Evolutionary conservation across 1,284 basidiomycete species (phyloP).

Genomic region (Cryptococcus deneoformans): DNA sequence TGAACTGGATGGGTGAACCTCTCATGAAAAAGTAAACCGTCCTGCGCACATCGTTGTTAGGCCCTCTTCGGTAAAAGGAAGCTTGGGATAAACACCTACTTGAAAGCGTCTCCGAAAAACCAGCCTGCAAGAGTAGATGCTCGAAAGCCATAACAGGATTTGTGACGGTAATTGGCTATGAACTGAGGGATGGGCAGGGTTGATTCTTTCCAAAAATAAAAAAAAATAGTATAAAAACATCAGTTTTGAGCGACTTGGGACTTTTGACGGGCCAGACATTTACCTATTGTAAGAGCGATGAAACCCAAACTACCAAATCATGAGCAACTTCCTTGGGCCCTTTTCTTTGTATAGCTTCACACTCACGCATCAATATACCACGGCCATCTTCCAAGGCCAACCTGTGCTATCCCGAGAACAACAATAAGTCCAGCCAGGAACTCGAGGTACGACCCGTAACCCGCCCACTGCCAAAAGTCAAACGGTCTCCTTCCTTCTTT

Average conservation of each 20-base stretch:
- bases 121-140: conserved; percentile 51
- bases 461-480: conserved; percentile 53
- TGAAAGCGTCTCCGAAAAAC: conserved; percentile 23
- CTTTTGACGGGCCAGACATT: neutral
- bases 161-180: conserved; percentile 51
- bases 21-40: conserved; percentile 52
- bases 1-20: conserved; percentile 52
- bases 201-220: conserved; percentile 39
- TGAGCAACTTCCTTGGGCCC: neutral
- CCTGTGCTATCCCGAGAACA: conserved; percentile 42
- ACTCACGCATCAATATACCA: conserved; percentile 47
- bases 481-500: conserved; percentile 36
- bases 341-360: neutral
- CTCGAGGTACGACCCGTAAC: conserved; percentile 52
- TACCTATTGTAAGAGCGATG: conserved; percentile 52
- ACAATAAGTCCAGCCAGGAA: conserved; percentile 51
- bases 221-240: neutral
- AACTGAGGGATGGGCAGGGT: conserved; percentile 56
- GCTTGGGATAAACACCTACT: too few species aligned
- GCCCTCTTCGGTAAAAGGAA: neutral
- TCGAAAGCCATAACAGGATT: conserved; percentile 54
- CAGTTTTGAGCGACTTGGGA: neutral
- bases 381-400: conserved; percentile 40
- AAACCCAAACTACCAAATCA: conserved; percentile 49
- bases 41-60: conserved; percentile 10